Evolutionary conservation across 108 stramenopile genomes (phyloP).

Genomic region (Mediolabrus comicus): DNA sequence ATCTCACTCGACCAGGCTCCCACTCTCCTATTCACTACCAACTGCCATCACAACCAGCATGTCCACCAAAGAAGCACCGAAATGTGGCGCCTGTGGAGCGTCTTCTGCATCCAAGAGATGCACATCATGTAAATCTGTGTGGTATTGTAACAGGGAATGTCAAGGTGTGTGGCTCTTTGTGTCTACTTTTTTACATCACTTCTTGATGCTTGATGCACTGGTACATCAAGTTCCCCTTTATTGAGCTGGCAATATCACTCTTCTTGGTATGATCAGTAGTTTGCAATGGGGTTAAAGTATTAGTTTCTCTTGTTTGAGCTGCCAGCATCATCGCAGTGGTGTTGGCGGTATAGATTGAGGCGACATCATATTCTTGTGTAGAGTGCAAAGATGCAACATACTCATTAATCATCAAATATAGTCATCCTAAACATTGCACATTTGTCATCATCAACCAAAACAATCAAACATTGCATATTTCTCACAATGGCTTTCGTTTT

Average conservation of each 20-base stretch:
- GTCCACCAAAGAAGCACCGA: not conserved
- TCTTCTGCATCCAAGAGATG: constrained; percentile 48
- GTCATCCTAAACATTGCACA: too few species aligned
- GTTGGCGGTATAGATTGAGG: not conserved
- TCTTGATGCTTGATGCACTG: not conserved
- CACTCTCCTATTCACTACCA: too few species aligned
- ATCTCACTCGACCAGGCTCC: too few species aligned
- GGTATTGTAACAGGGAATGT: constrained; percentile 28
- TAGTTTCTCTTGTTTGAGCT: not conserved
- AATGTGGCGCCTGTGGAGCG: not conserved
- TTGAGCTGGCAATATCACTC: not conserved
- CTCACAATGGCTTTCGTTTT: not conserved
- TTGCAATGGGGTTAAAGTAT: not conserved
- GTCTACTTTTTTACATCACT: not conserved
- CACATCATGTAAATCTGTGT: constrained; percentile 43
- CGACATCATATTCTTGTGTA: not conserved
- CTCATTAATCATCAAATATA: too few species aligned
- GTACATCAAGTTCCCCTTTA: not conserved
- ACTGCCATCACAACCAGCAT: not conserved
- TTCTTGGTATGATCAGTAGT: not conserved
- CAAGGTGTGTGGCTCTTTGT: not conserved
- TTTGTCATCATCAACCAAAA: not conserved
- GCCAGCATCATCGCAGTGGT: not conserved
- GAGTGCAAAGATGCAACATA: too few species aligned
- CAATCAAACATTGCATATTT: constrained; percentile 13